Conservation (phyloP, 1,284 basidiomycete species). For the Pseudomicrostroma phylloplanum region DNA sequence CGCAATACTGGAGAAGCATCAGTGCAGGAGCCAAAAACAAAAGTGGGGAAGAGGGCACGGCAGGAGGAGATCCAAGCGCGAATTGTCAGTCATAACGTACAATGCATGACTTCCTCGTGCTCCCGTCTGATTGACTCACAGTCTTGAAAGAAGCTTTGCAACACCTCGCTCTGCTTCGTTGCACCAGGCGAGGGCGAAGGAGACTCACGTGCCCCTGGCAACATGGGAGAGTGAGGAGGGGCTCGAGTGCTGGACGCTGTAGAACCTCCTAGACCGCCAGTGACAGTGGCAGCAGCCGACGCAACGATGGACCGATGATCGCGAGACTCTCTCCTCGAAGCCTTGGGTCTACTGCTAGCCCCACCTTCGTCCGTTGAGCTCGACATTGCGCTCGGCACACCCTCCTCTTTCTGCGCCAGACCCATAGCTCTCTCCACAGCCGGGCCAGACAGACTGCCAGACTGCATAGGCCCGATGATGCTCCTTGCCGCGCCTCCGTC, state of each 20-base stretch:
- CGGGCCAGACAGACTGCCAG: slow-evolving; percentile 22
- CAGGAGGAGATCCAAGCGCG: too few relatives aligned
- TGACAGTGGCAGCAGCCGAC: too few relatives aligned
- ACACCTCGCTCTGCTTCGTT: slow-evolving; percentile 16
- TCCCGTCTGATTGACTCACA: neutral
- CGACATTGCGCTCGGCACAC: neutral
- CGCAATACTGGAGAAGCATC: too few relatives aligned
- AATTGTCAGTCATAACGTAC: too few relatives aligned
- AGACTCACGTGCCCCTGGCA: too few relatives aligned
- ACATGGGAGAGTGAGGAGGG: too few relatives aligned
- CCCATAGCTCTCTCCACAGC: slow-evolving; percentile 23
- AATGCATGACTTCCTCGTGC: too few relatives aligned
- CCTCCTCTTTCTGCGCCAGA: slow-evolving; percentile 6
- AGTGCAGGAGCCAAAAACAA: too few relatives aligned
- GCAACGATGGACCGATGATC: neutral
- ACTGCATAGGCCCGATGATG: slow-evolving; percentile 36
- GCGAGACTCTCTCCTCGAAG: neutral
- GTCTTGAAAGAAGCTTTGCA: slow-evolving; percentile 15
- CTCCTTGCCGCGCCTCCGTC: neutral
- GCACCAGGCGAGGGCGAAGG: neutral
- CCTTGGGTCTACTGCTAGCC: slow-evolving; percentile 2
- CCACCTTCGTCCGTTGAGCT: neutral
- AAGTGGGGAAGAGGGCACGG: too few relatives aligned
- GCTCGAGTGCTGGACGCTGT: too few relatives aligned
- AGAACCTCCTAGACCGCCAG: too few relatives aligned